A percentile compares a stretch with the other conserved stretches of the same genome.
Conservation (phyloP, 306 rosid species). For the Ormosia emarginata region DNA sequence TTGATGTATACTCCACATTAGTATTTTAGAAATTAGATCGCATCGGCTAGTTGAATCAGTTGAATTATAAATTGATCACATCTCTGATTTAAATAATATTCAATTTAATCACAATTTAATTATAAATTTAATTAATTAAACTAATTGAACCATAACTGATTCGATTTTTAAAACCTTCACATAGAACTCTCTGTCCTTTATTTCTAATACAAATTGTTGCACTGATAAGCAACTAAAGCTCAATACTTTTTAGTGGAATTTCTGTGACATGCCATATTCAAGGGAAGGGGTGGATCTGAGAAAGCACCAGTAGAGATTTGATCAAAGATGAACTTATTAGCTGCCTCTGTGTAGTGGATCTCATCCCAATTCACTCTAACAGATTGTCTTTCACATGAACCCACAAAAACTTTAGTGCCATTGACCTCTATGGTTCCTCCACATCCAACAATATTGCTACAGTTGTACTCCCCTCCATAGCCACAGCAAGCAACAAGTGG, state of each 20-base stretch:
- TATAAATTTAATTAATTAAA: no score
- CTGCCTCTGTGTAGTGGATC: slow-evolving; percentile 40
- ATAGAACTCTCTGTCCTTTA: no score
- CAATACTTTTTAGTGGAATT: neutral
- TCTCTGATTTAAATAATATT: no score
- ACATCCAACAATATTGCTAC: neutral
- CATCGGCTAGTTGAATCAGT: no score
- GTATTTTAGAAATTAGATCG: no score
- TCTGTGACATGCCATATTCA: slow-evolving; percentile 36
- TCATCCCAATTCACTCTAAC: slow-evolving; percentile 43
- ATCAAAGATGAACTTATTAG: slow-evolving; percentile 20
- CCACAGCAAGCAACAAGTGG: slow-evolving; percentile 40
- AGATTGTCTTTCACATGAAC: slow-evolving; percentile 25
- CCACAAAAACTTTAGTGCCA: slow-evolving; percentile 34
- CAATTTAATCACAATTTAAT: no score
- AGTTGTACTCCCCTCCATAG: slow-evolving; percentile 38
- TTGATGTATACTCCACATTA: no score
- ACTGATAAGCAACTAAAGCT: neutral
- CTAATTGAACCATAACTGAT: no score
- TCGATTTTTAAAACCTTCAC: no score
- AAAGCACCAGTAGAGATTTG: slow-evolving; percentile 36
- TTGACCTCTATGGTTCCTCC: slow-evolving; percentile 9
- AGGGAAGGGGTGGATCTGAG: slow-evolving; percentile 42
- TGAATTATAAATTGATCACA: no score
- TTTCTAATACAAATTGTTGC: neutral